Evolutionary conservation across 129 eudicot species (phyloP), one percentile per base, ranked within the genome.

Genomic region (carrot (Daucus carota)): DNA sequence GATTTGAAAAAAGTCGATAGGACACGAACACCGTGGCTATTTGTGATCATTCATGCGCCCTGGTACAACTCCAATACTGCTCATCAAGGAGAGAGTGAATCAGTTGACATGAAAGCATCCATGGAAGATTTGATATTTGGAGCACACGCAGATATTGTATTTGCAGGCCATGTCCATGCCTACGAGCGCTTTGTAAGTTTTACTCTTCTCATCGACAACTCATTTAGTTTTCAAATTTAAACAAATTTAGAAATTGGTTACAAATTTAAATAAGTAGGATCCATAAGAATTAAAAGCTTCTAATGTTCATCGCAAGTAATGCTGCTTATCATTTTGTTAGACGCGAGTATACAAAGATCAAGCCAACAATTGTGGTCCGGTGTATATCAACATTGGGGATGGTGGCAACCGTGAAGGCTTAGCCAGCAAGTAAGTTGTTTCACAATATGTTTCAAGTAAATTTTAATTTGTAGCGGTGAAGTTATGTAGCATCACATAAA

Each of bases 361-460:
- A 44, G 85, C 83, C 18, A 80, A 86, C 60, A 38, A 73, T 8
- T 83, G 87, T 69, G 90, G 85, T 70, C 90, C 90, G 1, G 67
- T 86, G 22, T 77, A 86, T 68, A 42, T 86, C 16, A 86, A 83
- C 68, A 75, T 86, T 40, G 90, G 90, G 0, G 90, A 86, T 46
- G 90, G 85, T 73, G 90, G 90, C 12, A 83, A 83, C 78, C 77
- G 86, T 73, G 89, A 85, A 85, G 89, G 89, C 22, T 80, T 85
- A 43, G 89, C 89, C 54, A 41, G 71, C 52, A n/a, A 7, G 89
- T 85, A 74, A 82, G 86, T 79, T 57, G 65, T 57, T 57, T 57
- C 31, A 31, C 15, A 24, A 14, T 57, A 20, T 10, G 10, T n/a
- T 31, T 9, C 65, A 8, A 0, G 31, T 54, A 22, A 11, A 54